Evolutionary conservation across 2,329 filamentous ascomycete species (phyloP), one percentile per base, ranked within the genome.

Genomic region (Purpureocillium takamizusanense): DNA sequence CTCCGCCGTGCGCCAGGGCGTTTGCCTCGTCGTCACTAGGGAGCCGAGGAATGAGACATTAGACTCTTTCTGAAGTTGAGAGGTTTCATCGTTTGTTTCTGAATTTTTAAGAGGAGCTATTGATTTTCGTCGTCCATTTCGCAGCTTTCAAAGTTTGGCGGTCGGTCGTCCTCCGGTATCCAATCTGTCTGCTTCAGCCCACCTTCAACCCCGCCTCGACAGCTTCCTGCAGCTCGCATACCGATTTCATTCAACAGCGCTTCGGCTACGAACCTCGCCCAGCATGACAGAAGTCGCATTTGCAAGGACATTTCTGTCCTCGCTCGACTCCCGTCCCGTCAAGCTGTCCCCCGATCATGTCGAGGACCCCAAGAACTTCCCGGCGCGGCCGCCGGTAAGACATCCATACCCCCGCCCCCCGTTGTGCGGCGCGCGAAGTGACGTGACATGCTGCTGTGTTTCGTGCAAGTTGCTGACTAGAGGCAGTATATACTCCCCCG

Each of bases 281-380:
- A 57, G 43, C 48, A 89, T 89, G 83, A 73, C 83, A n/a, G 89
- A 95, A 72, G 64, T 89, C 43, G 68, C 78, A 36, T 97, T 95
- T 61, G 83, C 87, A 51, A 87, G 84, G 63, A 72, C 78, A 25
- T 95, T 94, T 62, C 79, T 98, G 50, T 70, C 80, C 37, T 75
- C 78, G 16, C 76, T 97, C 45, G 87, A 94, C 63, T 76, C 79
- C 43, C 80, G 82, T 36, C 83, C 88, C 7, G 62, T 80, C 51
- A 94, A 89, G 69, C 76, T 97, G 46, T 79, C 83, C n/a, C 70
- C 85, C 47, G 87, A 97, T 61, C 84, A 95, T 77, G 81, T 94
- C 60, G 86, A 90, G 62, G 86, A 95, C 56, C 79, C 86, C 36
- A 81, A 80, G 52, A 78, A 73, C 48, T 89, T 90, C 57, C 83